Evolutionary conservation across 139 green algal genomes (phyloP).

Genomic region (Chlamydomonas urium): DNA sequence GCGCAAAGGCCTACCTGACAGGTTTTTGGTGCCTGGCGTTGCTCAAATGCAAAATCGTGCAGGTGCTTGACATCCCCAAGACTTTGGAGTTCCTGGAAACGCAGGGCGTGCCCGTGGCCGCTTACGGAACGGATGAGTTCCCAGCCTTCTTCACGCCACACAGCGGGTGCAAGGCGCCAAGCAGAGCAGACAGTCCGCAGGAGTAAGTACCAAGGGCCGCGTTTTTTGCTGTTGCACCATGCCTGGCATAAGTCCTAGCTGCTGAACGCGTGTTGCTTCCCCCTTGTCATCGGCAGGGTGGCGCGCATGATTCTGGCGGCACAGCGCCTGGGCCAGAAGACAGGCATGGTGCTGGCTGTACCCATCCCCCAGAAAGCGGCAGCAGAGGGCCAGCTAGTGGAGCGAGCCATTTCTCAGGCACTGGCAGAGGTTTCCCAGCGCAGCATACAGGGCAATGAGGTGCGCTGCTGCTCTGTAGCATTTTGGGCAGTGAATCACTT

Average conservation of each 20-base stretch:
- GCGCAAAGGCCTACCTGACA: no score
- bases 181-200: not conserved
- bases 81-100: slow-evolving; percentile 95
- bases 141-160: slow-evolving; percentile 89
- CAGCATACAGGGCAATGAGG: slow-evolving; percentile 57
- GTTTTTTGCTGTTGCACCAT: no score
- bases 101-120: slow-evolving; percentile 83
- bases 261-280: no score
- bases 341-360: slow-evolving; percentile 73
- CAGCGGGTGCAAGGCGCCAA: slow-evolving; percentile 65
- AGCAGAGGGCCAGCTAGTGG: slow-evolving; percentile 58
- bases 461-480: slow-evolving; percentile 3
- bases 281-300: not conserved
- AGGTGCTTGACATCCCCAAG: slow-evolving; percentile 90
- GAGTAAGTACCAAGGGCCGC: no score
- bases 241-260: no score
- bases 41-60: no score
- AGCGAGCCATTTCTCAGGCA: slow-evolving; percentile 56
- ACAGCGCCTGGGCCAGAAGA: slow-evolving; percentile 42
- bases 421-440: slow-evolving; percentile 64
- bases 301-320: not conserved
- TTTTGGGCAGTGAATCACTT: not conserved
- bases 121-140: slow-evolving; percentile 81
- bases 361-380: slow-evolving; percentile 73
- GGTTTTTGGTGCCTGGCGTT: no score